A percentile compares a stretch with the other conserved stretches of the same genome.
Conservation (phyloP, 208 protist species). For the Wallacemonas sp. region DNA sequence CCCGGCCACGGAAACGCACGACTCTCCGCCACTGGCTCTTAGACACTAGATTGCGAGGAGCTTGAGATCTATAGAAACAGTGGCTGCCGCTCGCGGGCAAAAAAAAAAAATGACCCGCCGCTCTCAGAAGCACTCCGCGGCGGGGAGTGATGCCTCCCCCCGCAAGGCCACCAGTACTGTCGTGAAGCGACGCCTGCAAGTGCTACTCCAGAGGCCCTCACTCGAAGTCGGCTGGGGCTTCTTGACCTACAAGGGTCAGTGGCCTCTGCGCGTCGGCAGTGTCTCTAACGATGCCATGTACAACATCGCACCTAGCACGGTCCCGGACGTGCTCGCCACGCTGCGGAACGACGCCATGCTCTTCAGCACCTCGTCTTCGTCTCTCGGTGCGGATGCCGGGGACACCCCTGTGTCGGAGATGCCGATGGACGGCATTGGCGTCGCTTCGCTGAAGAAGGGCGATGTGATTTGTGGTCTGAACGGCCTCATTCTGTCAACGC, state of each 20-base stretch:
- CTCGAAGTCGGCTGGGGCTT: not conserved
- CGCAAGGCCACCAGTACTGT: too few relatives aligned
- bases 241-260: slow-evolving; percentile 8
- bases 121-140: too few relatives aligned
- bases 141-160: too few relatives aligned
- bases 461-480: slow-evolving; percentile 38
- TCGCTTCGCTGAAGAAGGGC: slow-evolving; percentile 8
- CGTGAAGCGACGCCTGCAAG: slow-evolving; percentile 6
- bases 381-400: not conserved
- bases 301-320: not conserved
- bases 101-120: too few relatives aligned
- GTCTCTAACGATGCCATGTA: not conserved
- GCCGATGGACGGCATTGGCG: not conserved
- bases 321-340: not conserved
- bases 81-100: too few relatives aligned
- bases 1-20: too few relatives aligned
- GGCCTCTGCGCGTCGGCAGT: slow-evolving; percentile 6
- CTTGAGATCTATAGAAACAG: too few relatives aligned
- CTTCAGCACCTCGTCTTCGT: not conserved
- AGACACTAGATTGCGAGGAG: too few relatives aligned
- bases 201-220: not conserved
- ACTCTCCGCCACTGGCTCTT: too few relatives aligned
- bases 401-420: not conserved
- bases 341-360: not conserved
- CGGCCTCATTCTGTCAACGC: slow-evolving; percentile 10